Evolutionary conservation across 1,139 yeast species (phyloP).

Genomic region (Wickerhamomyces sp.): DNA sequence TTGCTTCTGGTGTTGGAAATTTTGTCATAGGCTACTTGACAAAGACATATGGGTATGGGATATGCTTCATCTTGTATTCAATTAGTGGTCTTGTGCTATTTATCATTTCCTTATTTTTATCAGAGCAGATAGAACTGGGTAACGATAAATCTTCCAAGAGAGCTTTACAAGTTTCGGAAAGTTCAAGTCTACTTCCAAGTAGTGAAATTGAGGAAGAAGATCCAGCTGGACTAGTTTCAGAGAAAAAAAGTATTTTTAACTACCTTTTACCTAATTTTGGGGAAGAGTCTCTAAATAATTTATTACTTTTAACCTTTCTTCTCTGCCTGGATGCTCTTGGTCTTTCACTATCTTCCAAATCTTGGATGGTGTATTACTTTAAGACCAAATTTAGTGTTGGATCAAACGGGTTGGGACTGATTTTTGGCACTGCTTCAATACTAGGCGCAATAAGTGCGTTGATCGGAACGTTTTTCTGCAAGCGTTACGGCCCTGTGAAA

Average conservation of each 20-base stretch:
- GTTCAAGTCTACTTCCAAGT: slow-evolving; percentile 20
- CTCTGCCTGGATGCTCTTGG: slow-evolving; percentile 43
- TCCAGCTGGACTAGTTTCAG: not conserved
- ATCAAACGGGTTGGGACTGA: slow-evolving; percentile 34
- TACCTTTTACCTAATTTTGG: slow-evolving; percentile 14
- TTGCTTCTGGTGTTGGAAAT: slow-evolving; percentile 77
- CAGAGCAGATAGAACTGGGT: slow-evolving; percentile 50
- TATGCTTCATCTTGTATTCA: slow-evolving; percentile 56
- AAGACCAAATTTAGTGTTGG: slow-evolving; percentile 33
- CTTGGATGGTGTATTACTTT: slow-evolving; percentile 43
- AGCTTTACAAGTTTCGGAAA: slow-evolving; percentile 10
- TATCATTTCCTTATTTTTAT: slow-evolving; percentile 46
- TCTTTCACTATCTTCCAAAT: slow-evolving; percentile 38
- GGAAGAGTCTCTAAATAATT: slow-evolving; percentile 19
- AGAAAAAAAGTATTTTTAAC: not conserved
- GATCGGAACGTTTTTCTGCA: slow-evolving; percentile 39
- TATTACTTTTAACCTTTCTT: slow-evolving; percentile 34
- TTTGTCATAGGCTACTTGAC: slow-evolving; percentile 56
- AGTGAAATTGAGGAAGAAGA: slow-evolving; percentile 9
- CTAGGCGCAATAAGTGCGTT: slow-evolving; percentile 40
- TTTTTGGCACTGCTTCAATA: slow-evolving; percentile 37
- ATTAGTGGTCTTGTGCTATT: slow-evolving; percentile 52
- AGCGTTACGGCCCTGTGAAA: slow-evolving; percentile 39
- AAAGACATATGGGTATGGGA: slow-evolving; percentile 44
- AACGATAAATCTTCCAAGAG: slow-evolving; percentile 15